A percentile compares a stretch with the other conserved stretches of the same genome.
phyloP scores from a whole-genome alignment of 164 flowering plant genomes.

The Cinnamomum chago region DNA sequence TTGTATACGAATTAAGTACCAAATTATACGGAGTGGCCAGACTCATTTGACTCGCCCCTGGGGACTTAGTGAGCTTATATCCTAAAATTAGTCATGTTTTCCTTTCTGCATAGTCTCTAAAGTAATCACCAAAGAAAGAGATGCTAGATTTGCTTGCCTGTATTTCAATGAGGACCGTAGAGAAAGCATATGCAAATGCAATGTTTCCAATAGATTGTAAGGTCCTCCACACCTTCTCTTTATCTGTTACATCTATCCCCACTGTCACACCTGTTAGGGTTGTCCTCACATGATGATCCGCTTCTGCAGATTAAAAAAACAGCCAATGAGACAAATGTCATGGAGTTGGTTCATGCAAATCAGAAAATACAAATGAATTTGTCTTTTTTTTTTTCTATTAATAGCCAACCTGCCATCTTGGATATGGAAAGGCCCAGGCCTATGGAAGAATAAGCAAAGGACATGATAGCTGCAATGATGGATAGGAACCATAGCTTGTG shows the following conservation, averaged over 20 bases:
- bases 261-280: slow-evolving; percentile 58
- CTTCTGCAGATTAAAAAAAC: slow-evolving; percentile 14
- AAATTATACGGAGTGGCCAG: no score
- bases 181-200: slow-evolving; percentile 87
- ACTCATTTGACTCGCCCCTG: no score
- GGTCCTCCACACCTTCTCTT: slow-evolving; percentile 70
- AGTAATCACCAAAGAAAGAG: neutral
- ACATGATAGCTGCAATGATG: slow-evolving; percentile 60
- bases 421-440: slow-evolving; percentile 58
- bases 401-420: slow-evolving; percentile 34
- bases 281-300: slow-evolving; percentile 43
- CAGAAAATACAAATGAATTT: neutral
- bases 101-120: neutral
- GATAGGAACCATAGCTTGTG: slow-evolving; percentile 61
- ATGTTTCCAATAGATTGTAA: slow-evolving; percentile 92
- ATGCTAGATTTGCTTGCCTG: slow-evolving; percentile 41
- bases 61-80: no score
- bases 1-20: no score
- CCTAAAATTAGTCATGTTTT: neutral
- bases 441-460: slow-evolving; percentile 58
- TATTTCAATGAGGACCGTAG: slow-evolving; percentile 81
- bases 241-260: slow-evolving; percentile 64
- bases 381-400: no score
- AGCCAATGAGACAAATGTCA: neutral
- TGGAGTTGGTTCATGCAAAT: neutral